Percentiles rank a stretch among this genome's conserved stretches.
Evolutionary conservation across 441 rosid genomes (phyloP).

Genomic region (Brassica balearica): DNA sequence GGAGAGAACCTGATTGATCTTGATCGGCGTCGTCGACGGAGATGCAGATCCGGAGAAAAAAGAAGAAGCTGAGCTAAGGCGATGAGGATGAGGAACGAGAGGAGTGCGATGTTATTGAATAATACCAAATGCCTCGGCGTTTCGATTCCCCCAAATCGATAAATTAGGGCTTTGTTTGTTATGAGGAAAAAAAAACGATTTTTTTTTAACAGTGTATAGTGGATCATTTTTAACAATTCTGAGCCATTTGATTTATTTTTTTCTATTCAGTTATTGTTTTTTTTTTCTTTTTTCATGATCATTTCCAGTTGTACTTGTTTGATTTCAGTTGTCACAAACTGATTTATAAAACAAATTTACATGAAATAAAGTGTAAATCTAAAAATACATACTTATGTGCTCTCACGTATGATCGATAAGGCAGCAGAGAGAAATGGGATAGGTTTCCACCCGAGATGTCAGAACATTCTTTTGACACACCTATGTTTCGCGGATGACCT

Average conservation of each 20-base stretch:
- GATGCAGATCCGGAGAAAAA: not conserved
- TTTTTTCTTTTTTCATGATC: not conserved
- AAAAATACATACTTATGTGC: too few species aligned
- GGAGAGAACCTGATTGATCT: slow-evolving; percentile 34
- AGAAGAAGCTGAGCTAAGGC: slow-evolving; percentile 22
- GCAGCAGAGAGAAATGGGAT: too few species aligned
- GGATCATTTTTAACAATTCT: not conserved
- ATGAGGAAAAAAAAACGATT: not conserved
- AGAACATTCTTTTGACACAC: too few species aligned
- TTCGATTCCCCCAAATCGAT: slow-evolving; percentile 33
- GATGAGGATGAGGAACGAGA: slow-evolving; percentile 47
- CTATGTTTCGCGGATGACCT: too few species aligned
- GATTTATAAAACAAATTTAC: slow-evolving; percentile 15
- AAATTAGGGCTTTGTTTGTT: slow-evolving; percentile 42
- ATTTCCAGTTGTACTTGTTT: slow-evolving; percentile 23
- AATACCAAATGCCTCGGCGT: slow-evolving; percentile 10
- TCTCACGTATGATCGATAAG: too few species aligned
- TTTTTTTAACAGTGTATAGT: slow-evolving; percentile 13
- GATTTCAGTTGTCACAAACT: slow-evolving; percentile 28
- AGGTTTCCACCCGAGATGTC: too few species aligned
- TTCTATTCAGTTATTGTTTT: not conserved
- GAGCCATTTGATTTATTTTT: not conserved
- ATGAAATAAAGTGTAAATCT: too few species aligned
- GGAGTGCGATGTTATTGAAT: slow-evolving; percentile 27
- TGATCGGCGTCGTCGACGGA: slow-evolving; percentile 18